Evolutionary conservation across 2,329 filamentous ascomycete species (phyloP).

Genomic region (Microascus cirrosus): DNA sequence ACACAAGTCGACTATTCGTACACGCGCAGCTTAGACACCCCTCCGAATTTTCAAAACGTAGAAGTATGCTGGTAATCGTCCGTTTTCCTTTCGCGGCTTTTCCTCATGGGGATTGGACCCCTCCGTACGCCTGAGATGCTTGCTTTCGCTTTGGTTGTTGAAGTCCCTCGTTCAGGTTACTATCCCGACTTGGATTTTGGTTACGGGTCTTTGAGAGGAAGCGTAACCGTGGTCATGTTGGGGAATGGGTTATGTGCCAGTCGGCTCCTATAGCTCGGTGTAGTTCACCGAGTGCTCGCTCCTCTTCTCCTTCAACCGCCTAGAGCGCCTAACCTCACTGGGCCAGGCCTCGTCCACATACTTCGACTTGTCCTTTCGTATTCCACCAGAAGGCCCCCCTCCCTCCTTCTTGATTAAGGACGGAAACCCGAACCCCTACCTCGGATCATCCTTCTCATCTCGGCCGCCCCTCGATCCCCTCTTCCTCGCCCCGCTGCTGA

Average conservation of each 20-base stretch:
- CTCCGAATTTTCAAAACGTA: too few species aligned
- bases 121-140: too few species aligned
- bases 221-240: background rate
- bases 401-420: background rate
- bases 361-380: background rate
- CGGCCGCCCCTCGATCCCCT: constrained; percentile 6
- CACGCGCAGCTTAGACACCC: too few species aligned
- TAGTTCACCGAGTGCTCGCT: background rate
- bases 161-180: too few species aligned
- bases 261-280: background rate
- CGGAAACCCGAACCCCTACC: constrained; percentile 1
- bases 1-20: background rate
- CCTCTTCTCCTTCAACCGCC: background rate
- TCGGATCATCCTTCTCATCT: constrained; percentile 19
- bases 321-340: background rate
- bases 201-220: background rate
- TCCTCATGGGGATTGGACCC: too few species aligned
- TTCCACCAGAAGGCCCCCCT: background rate
- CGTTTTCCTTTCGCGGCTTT: too few species aligned
- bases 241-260: background rate
- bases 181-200: background rate
- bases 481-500: constrained; percentile 26
- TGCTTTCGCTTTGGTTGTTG: too few species aligned
- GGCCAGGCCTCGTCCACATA: background rate
- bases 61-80: too few species aligned